Evolutionary conservation across 2,329 filamentous ascomycete species (phyloP).

Genomic region (Sporothrix inflata): DNA sequence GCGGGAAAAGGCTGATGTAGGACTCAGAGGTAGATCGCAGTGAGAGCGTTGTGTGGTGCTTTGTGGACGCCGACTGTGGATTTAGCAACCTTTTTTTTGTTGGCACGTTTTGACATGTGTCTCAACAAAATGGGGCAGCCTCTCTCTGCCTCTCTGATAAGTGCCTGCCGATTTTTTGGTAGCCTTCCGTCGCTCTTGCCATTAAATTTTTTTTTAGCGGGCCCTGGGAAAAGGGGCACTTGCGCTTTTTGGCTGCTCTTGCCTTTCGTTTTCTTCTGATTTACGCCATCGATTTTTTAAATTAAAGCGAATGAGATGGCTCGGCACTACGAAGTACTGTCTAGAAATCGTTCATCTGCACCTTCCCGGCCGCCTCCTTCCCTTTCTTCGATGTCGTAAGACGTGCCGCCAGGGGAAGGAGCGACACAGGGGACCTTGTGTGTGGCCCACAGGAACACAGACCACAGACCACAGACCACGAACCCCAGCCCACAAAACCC

Average conservation of each 20-base stretch:
- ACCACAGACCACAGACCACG: background rate
- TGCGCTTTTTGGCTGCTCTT: background rate
- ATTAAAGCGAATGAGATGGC: background rate
- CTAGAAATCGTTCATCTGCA: conserved; percentile 9
- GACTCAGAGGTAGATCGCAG: no score
- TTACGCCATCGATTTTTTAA: background rate
- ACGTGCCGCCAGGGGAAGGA: background rate
- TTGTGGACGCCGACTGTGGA: no score
- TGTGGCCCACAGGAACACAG: background rate
- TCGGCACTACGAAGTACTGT: background rate
- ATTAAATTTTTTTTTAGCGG: background rate
- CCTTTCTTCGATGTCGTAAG: background rate
- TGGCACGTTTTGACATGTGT: conserved; percentile 6
- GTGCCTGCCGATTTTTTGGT: background rate
- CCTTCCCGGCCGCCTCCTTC: background rate
- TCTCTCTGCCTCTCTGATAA: background rate
- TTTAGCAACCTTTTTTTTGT: conserved; percentile 7
- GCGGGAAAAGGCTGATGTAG: background rate
- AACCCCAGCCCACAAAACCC: background rate
- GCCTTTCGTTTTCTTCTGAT: background rate
- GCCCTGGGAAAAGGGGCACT: background rate
- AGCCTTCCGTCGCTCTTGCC: conserved; percentile 12
- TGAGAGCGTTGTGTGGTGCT: no score
- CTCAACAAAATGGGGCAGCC: conserved; percentile 12
- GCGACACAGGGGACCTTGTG: background rate